phyloP scores from a whole-genome alignment of 176 grass and related monocot genomes.

The Aegilops speltoides region DNA sequence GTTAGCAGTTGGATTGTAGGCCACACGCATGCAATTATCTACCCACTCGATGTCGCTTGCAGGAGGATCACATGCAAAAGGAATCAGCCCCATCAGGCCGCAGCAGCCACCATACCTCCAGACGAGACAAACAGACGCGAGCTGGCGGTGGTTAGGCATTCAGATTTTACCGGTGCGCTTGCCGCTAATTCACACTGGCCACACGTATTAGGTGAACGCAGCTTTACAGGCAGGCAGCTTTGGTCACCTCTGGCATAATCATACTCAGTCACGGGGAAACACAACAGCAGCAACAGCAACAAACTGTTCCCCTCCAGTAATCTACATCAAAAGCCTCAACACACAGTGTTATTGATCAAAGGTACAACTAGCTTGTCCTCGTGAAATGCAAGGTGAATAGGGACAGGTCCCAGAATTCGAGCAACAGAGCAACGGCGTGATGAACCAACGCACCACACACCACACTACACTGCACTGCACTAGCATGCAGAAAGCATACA shows the following conservation, averaged over 20 bases:
- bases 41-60: neutral
- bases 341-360: conserved; percentile 38
- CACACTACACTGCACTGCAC: neutral
- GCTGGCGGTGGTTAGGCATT: neutral
- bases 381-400: conserved; percentile 24
- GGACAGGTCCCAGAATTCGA: conserved; percentile 31
- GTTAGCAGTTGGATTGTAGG: conserved; percentile 1
- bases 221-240: neutral
- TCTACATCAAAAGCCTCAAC: conserved; percentile 33
- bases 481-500: conserved; percentile 22
- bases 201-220: neutral
- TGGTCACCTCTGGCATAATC: neutral
- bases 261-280: neutral
- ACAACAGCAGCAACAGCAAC: neutral
- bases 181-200: neutral
- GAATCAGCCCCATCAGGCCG: neutral
- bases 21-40: conserved; percentile 4
- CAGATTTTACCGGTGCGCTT: neutral
- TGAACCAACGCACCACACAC: neutral
- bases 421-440: conserved; percentile 10
- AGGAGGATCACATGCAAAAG: conserved; percentile 31
- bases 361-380: conserved; percentile 10
- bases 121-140: neutral
- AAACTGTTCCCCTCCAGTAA: conserved; percentile 2
- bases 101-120: neutral